Percentiles rank a stretch among this genome's conserved stretches.
Conservation (phyloP, 2,329 filamentous ascomycete species). For the Colletotrichum limetticola region DNA sequence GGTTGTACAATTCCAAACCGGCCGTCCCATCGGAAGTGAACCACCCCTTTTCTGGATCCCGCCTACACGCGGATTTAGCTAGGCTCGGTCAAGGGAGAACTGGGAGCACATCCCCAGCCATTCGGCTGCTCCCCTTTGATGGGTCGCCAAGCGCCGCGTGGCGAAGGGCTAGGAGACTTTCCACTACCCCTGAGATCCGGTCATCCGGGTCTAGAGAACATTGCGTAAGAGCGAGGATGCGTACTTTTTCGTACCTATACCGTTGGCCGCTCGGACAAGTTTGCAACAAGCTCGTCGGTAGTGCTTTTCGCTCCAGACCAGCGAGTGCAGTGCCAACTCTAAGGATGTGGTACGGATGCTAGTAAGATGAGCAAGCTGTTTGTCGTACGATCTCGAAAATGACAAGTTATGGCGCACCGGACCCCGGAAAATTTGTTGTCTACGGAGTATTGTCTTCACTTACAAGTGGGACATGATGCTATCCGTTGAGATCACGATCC, state of each 20-base stretch:
- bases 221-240: neutral
- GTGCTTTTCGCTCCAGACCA: neutral
- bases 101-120: slow-evolving; percentile 33
- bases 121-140: slow-evolving; percentile 37
- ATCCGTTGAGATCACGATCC: neutral
- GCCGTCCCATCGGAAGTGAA: slow-evolving; percentile 34
- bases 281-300: slow-evolving; percentile 18
- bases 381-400: slow-evolving; percentile 14
- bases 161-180: slow-evolving; percentile 34
- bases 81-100: slow-evolving; percentile 24
- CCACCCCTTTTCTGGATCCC: slow-evolving; percentile 30
- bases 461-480: neutral
- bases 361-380: neutral
- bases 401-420: neutral
- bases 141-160: slow-evolving; percentile 34
- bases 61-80: slow-evolving; percentile 21
- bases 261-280: slow-evolving; percentile 17
- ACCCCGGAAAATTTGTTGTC: neutral
- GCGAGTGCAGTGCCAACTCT: neutral
- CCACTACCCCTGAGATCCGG: slow-evolving; percentile 35
- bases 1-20: slow-evolving; percentile 30
- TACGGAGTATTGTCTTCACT: neutral
- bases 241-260: slow-evolving; percentile 28
- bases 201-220: slow-evolving; percentile 34
- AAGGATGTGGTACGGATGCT: slow-evolving; percentile 3